Conservation (phyloP, 176 grass and related monocot species). For the Pontederia crassipes region DNA sequence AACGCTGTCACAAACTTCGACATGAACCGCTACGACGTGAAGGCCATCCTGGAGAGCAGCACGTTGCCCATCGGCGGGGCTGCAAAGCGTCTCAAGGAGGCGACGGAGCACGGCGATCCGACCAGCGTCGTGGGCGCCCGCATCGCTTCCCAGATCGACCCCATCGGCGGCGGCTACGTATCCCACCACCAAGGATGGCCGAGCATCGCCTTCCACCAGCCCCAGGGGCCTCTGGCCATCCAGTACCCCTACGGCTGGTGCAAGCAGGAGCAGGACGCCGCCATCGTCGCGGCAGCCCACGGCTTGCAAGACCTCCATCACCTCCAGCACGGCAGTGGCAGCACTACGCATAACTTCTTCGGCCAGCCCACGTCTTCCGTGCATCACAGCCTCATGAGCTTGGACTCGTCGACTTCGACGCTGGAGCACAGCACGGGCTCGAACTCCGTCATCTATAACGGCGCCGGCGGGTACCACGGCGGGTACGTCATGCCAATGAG, state of each 20-base stretch:
- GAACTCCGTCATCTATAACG: conserved; percentile 55
- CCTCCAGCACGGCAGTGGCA: conserved; percentile 29
- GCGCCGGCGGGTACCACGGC: conserved; percentile 14
- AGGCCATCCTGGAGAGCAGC: conserved; percentile 64
- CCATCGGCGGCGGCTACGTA: conserved; percentile 17
- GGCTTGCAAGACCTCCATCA: conserved; percentile 53
- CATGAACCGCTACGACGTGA: conserved; percentile 86
- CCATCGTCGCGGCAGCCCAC: conserved; percentile 51
- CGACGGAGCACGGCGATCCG: conserved; percentile 6
- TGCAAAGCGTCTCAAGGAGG: conserved; percentile 68
- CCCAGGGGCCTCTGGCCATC: conserved; percentile 5
- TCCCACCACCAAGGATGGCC: conserved; percentile 44
- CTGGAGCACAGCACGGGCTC: conserved; percentile 66
- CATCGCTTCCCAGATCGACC: neutral
- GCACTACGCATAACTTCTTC: conserved; percentile 43
- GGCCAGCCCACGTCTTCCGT: conserved; percentile 13
- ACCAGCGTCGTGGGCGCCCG: conserved; percentile 17
- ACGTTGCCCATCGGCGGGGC: conserved; percentile 50
- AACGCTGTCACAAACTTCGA: conserved; percentile 87
- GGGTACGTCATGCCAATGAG: conserved; percentile 44
- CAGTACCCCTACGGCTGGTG: conserved; percentile 68
- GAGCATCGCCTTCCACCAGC: conserved; percentile 56
- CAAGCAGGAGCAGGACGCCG: conserved; percentile 54
- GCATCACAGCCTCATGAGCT: conserved; percentile 29
- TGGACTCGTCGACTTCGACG: conserved; percentile 38